Conservation (phyloP, 2,329 filamentous ascomycete species). For the Camillea tinctor region DNA sequence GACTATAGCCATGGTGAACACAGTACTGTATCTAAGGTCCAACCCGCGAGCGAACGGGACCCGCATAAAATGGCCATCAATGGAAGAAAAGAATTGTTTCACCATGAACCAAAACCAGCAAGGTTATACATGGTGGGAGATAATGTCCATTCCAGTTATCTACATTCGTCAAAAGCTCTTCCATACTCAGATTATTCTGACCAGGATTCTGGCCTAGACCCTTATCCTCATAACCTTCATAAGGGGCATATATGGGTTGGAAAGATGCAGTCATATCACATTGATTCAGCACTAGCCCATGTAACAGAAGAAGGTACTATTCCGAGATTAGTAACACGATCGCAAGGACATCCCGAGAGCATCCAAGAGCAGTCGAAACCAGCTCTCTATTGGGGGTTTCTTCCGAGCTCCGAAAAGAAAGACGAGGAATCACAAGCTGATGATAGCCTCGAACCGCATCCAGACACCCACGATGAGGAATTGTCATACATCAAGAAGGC, state of each 20-base stretch:
- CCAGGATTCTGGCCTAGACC: constrained; percentile 1
- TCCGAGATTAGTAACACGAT: constrained; percentile 1
- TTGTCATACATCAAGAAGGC: background rate
- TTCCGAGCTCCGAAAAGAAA: constrained; percentile 18
- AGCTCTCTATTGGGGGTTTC: constrained; percentile 27
- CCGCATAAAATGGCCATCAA: constrained; percentile 6
- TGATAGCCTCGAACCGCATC: background rate
- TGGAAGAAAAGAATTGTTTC: background rate
- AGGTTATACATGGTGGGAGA: constrained; percentile 7
- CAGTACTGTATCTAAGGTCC: constrained; percentile 13
- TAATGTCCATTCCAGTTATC: constrained; percentile 13
- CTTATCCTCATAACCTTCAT: constrained; percentile 11
- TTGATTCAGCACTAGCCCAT: constrained; percentile 1
- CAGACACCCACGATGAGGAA: background rate
- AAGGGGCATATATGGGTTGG: constrained; percentile 17
- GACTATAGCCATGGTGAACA: constrained; percentile 13
- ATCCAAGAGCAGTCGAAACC: constrained; percentile 11
- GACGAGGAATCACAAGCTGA: background rate
- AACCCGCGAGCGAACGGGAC: constrained; percentile 6
- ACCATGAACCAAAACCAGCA: background rate
- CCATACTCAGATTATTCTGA: constrained; percentile 9
- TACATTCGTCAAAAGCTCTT: constrained; percentile 18
- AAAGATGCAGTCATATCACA: constrained; percentile 20
- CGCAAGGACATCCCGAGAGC: background rate
- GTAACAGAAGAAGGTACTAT: constrained; percentile 8